phyloP scores from a whole-genome alignment of 306 rosid species.

The apple (Malus domestica) region ASM211411v1 NC_041803.1:5103001-5103500 shows the following conservation, averaged over 20 bases:
- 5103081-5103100: slow-evolving; percentile 51
- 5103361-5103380: slow-evolving; percentile 31
- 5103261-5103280: slow-evolving; percentile 46
- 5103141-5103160: slow-evolving; percentile 34
- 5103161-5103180: slow-evolving; percentile 67
- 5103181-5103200: slow-evolving; percentile 58
- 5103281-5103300: slow-evolving; percentile 40
- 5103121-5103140: slow-evolving; percentile 48
- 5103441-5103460: slow-evolving; percentile 43
- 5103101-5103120: slow-evolving; percentile 67
- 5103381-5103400: slow-evolving; percentile 63
- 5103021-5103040: slow-evolving; percentile 51
- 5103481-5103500: slow-evolving; percentile 51
- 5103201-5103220: slow-evolving; percentile 53
- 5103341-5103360: slow-evolving; percentile 58
- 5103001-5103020: slow-evolving; percentile 66
- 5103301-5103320: slow-evolving; percentile 47
- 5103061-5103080: slow-evolving; percentile 42
- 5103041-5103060: slow-evolving; percentile 46
- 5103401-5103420: slow-evolving; percentile 55
- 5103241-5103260: slow-evolving; percentile 31
- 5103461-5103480: slow-evolving; percentile 50
- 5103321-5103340: slow-evolving; percentile 60
- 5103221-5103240: slow-evolving; percentile 44
- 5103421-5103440: slow-evolving; percentile 44